These are phyloP conservation scores for Blastobotrys robertii DNA, from an alignment of 805 yeast genomes.

Conservation along the genomic window DNA sequence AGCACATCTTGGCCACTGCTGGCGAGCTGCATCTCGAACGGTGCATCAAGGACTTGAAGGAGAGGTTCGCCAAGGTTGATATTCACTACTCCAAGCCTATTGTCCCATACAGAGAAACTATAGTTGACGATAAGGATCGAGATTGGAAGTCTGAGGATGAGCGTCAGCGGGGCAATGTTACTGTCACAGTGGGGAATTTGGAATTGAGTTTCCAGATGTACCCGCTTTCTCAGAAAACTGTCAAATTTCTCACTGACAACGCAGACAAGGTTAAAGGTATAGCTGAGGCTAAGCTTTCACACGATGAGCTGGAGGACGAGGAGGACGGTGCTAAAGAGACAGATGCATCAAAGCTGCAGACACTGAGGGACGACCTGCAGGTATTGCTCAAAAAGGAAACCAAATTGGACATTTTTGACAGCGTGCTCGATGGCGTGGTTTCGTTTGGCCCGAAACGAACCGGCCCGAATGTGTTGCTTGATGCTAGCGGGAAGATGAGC, in stretches of 20 bases:
- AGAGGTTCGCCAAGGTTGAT: slow-evolving; percentile 86
- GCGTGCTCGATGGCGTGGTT: slow-evolving; percentile 33
- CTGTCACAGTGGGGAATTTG: slow-evolving; percentile 42
- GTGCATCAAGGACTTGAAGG: slow-evolving; percentile 82
- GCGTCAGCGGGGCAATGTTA: slow-evolving; percentile 22
- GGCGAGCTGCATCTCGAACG: slow-evolving; percentile 95
- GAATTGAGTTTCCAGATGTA: slow-evolving; percentile 33
- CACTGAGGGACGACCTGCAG: slow-evolving; percentile 17
- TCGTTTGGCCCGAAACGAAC: slow-evolving; percentile 69
- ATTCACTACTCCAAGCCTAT: slow-evolving; percentile 83
- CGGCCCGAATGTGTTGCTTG: slow-evolving; percentile 70
- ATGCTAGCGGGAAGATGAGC: slow-evolving; percentile 32
- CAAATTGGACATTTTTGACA: slow-evolving; percentile 1
- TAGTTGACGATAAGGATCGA: slow-evolving; percentile 38
- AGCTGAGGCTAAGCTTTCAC: slow-evolving; percentile 19
- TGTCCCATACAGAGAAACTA: slow-evolving; percentile 88
- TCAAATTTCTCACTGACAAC: slow-evolving; percentile 39
- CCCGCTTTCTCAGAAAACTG: slow-evolving; percentile 47
- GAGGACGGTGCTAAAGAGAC: slow-evolving; percentile 16
- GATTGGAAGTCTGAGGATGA: slow-evolving; percentile 23
- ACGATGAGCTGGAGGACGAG: slow-evolving; percentile 15
- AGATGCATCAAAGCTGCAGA: slow-evolving; percentile 14
- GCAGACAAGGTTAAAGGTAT: slow-evolving; percentile 36
- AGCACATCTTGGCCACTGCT: slow-evolving; percentile 86
- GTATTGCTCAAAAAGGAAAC: not conserved